phyloP scores from a whole-genome alignment of 164 flowering plant genomes.

The Chloranthus sessilifolius region DNA sequence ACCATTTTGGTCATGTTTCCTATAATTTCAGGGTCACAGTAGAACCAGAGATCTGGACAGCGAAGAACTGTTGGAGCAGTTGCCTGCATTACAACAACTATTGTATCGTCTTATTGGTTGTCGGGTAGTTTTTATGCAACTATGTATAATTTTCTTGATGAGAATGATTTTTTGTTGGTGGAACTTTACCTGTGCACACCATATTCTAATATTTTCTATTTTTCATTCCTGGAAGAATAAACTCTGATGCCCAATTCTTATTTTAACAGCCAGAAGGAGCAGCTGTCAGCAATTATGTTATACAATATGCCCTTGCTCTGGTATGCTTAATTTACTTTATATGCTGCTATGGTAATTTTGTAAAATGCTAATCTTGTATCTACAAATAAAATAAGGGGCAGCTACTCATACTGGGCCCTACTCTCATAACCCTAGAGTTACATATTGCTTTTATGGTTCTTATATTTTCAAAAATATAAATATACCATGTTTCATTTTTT shows the following conservation, averaged over 20 bases:
- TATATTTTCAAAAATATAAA: too few species aligned
- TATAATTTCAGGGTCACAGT: constrained; percentile 66
- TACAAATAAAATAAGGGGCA: too few species aligned
- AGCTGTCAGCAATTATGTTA: constrained; percentile 71
- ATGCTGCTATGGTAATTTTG: background rate
- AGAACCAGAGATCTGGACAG: constrained; percentile 83
- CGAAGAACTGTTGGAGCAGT: constrained; percentile 86
- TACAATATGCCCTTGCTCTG: constrained; percentile 94
- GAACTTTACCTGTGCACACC: background rate
- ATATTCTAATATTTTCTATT: too few species aligned
- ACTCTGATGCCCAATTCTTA: too few species aligned
- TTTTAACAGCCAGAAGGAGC: constrained; percentile 97
- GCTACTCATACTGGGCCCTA: too few species aligned
- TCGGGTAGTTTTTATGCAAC: constrained; percentile 45
- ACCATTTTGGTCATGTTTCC: background rate
- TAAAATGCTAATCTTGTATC: too few species aligned
- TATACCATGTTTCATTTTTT: too few species aligned
- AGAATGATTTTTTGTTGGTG: background rate
- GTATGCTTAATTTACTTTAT: constrained; percentile 36
- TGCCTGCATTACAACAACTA: constrained; percentile 91
- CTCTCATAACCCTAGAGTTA: too few species aligned
- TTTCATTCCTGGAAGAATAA: too few species aligned
- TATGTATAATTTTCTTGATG: background rate
- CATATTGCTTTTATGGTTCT: too few species aligned
- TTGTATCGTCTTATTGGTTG: constrained; percentile 94